Evolutionary conservation across 495 filamentous ascomycete species (phyloP).

Genomic region (Penicillium canariense): DNA sequence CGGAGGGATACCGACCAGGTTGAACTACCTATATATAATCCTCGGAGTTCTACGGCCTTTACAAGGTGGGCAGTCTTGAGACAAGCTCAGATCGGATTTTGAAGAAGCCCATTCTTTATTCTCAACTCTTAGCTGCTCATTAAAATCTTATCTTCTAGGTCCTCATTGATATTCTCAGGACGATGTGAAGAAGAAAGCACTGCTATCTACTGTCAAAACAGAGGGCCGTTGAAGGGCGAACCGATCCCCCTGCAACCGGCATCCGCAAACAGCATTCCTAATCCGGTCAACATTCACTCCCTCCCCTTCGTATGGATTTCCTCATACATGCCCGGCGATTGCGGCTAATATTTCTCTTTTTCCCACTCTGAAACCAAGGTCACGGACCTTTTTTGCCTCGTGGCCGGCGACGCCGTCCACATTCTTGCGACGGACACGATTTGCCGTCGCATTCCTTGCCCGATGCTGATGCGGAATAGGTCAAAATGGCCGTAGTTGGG

Average conservation of each 20-base stretch:
- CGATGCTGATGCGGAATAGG: conserved; percentile 12
- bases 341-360: conserved; percentile 9
- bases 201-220: not conserved
- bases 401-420: conserved; percentile 17
- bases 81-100: too few species aligned
- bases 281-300: conserved; percentile 5
- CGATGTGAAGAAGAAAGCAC: not conserved
- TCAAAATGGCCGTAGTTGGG: conserved; percentile 2
- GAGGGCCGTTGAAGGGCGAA: not conserved
- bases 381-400: conserved; percentile 14
- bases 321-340: not conserved
- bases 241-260: conserved; percentile 5
- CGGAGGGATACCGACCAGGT: too few species aligned
- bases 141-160: too few species aligned
- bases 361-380: not conserved
- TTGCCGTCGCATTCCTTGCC: conserved; percentile 24
- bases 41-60: too few species aligned
- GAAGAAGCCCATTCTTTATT: too few species aligned
- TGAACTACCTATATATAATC: too few species aligned
- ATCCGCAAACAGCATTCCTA: conserved; percentile 13
- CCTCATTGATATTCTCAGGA: too few species aligned
- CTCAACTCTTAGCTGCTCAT: too few species aligned
- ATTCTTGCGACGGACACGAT: conserved; percentile 27
- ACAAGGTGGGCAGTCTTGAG: too few species aligned
- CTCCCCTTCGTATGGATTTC: not conserved